Evolutionary conservation across 768 basidiomycete species (phyloP).

Genomic region (Asterophora parasitica): DNA sequence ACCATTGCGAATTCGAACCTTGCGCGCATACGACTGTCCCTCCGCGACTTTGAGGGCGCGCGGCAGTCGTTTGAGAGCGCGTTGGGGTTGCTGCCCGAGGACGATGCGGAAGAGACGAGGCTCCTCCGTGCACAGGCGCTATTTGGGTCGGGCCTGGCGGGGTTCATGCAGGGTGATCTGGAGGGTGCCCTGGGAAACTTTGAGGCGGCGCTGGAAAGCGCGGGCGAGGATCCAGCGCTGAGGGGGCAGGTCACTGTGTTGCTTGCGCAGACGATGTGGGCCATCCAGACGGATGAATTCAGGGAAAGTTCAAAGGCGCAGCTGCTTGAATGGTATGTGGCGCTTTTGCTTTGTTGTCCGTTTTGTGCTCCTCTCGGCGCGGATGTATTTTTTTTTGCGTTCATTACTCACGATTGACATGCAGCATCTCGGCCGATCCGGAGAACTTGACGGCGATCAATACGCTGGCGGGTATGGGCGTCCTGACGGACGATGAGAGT

Average conservation of each 20-base stretch:
- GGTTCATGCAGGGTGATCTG: constrained; percentile 59
- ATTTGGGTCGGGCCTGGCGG: constrained; percentile 69
- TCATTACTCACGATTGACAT: neutral
- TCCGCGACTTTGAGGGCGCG: constrained; percentile 53
- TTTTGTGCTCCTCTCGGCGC: neutral
- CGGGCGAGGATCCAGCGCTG: constrained; percentile 41
- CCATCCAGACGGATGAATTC: constrained; percentile 68
- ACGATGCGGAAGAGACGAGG: constrained; percentile 29
- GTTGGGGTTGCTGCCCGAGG: constrained; percentile 61
- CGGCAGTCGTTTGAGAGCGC: constrained; percentile 68
- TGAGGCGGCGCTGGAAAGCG: constrained; percentile 59
- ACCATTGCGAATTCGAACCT: constrained; percentile 78
- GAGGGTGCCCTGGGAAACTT: constrained; percentile 61
- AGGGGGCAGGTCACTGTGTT: constrained; percentile 70
- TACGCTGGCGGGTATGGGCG: constrained; percentile 84
- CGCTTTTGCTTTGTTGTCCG: neutral
- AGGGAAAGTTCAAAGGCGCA: constrained; percentile 73
- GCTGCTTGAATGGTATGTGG: constrained; percentile 74
- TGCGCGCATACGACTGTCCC: constrained; percentile 68
- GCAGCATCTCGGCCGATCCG: constrained; percentile 71
- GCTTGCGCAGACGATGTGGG: constrained; percentile 87
- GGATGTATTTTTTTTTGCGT: constrained; percentile 2
- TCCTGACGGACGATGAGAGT: constrained; percentile 70
- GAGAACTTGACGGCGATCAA: constrained; percentile 81
- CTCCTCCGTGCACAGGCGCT: constrained; percentile 57